Base-by-base conservation (phyloP, 495 filamentous ascomycete genomes). In the Darksidea phi region DNA sequence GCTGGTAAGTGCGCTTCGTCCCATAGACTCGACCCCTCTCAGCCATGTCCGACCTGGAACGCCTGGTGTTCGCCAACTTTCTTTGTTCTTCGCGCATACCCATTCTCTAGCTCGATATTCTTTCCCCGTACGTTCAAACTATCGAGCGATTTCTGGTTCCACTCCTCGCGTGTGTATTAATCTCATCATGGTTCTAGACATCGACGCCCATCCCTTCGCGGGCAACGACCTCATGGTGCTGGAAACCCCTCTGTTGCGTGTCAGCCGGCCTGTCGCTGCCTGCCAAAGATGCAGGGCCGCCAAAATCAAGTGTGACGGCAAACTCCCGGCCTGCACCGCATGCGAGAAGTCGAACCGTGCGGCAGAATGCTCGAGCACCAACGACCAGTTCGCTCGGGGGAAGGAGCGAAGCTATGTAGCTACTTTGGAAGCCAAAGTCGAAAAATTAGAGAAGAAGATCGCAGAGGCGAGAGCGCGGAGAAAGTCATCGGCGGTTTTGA, bases 331-430 rank as follows among this genome's bases (percentile, higher is more conserved):
- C 18, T 97, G 93, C 70, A 91, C 90, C 15, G 91, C 93, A 21
- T 96, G 93, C 67, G 92, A 95, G 71, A 88, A 88, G 70, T 86
- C 87, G 7, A 88, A 89, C 41, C 88, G 87, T 54, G 84, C 85
- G 42, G 82, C 79, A 63, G 88, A 90, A 61, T 97, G 93, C 71
- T 93, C 91, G n/a, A 89, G 89, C 37, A 89, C 91, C 1, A 96
- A 89, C 59, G 93, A 96, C 69, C 89, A 95, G 72, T 96, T 96
- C 72, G 91, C 92, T 13, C 83, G 88, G 57, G 93, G 93, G 24
- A 96, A 96, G 74, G 93, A 97, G 71, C 80, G 92, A 66, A 96
- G 90, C 72, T 97, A 96, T 76, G 91, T 96, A 26, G 90, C 91
- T 6, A 93, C 91, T 1, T 79, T 97, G 23, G 93, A 97, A 73